phyloP scores from a whole-genome alignment of 108 stramenopile genomes.

The Stephanodiscus triporus region DNA sequence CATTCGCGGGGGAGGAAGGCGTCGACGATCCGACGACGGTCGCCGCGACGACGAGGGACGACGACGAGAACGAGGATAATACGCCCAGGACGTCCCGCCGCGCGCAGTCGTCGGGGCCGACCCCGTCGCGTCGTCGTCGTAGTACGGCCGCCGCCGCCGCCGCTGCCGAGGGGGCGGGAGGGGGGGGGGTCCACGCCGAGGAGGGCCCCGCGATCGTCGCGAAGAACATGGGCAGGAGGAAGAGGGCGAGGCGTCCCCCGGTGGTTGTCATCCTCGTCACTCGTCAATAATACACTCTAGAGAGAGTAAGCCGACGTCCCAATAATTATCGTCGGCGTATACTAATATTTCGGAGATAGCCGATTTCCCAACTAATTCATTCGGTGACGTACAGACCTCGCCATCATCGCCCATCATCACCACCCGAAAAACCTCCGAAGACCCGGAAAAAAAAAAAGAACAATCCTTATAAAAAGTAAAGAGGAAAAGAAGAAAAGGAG shows the following conservation, averaged over 20 bases:
- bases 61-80: too few species aligned
- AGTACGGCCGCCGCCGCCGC: background rate
- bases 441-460: too few species aligned
- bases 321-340: too few species aligned
- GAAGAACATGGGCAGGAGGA: background rate
- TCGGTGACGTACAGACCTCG: too few species aligned
- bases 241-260: background rate
- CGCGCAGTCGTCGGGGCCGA: background rate
- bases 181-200: background rate
- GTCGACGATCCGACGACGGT: background rate
- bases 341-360: too few species aligned
- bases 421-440: too few species aligned
- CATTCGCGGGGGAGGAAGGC: conserved; percentile 1
- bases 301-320: too few species aligned
- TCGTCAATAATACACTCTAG: background rate
- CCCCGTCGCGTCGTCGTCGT: too few species aligned
- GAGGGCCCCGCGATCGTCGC: background rate
- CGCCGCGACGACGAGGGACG: background rate
- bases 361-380: too few species aligned
- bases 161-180: background rate
- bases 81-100: background rate
- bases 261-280: background rate
- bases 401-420: too few species aligned
- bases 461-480: too few species aligned
- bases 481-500: too few species aligned